A percentile compares a stretch with the other conserved stretches of the same genome.
phyloP scores from a whole-genome alignment of 441 rosid species.

The Jatropha multifida region DNA sequence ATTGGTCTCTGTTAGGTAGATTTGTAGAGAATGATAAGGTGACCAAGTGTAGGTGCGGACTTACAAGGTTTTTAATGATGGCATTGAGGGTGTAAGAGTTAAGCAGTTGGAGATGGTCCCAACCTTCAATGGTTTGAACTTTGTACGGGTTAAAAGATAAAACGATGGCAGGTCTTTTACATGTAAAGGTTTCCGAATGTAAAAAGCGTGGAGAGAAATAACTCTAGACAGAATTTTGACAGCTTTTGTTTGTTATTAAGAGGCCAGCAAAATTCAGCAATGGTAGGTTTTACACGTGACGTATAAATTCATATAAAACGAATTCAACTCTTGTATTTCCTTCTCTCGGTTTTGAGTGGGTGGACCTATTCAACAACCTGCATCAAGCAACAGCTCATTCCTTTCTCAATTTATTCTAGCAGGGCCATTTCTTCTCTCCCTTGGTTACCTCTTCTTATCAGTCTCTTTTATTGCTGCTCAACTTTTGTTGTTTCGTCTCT shows the following conservation, averaged over 20 bases:
- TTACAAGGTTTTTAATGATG: too few relatives aligned
- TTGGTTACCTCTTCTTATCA: neutral
- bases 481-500: too few relatives aligned
- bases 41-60: too few relatives aligned
- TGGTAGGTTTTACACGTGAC: neutral
- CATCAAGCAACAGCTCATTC: neutral
- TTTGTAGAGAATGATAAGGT: too few relatives aligned
- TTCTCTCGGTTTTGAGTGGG: neutral
- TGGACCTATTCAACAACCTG: neutral
- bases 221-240: neutral
- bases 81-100: neutral
- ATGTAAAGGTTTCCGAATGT: neutral
- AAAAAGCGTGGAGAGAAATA: neutral
- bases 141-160: neutral
- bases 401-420: neutral
- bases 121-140: neutral
- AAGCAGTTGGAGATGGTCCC: neutral
- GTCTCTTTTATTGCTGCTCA: neutral
- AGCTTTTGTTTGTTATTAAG: neutral
- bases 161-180: neutral
- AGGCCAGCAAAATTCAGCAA: neutral
- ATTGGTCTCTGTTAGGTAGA: too few relatives aligned
- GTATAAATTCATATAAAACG: neutral
- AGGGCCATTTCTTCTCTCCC: neutral
- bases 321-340: too few relatives aligned